phyloP scores from a whole-genome alignment of 106 monocot genomes.

The Dendrobium officinale region DNA sequence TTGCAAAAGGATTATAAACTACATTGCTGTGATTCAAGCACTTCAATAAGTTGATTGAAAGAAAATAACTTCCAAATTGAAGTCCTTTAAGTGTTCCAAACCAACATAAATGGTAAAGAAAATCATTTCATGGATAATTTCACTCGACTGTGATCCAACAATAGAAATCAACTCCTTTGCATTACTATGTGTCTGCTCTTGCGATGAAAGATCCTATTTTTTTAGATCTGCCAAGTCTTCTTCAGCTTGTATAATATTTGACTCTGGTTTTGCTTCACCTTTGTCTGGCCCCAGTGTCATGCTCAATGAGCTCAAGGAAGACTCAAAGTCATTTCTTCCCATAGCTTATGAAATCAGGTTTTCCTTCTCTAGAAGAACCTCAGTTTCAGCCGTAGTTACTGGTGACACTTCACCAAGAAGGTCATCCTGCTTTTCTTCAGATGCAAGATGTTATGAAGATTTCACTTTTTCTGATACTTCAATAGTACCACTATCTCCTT shows the following conservation, averaged over 20 bases:
- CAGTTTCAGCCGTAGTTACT: constrained; percentile 15
- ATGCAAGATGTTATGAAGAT: constrained; percentile 19
- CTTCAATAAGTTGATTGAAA: background rate
- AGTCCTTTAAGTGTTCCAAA: background rate
- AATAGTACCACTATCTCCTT: constrained; percentile 3
- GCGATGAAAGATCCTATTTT: constrained; percentile 1
- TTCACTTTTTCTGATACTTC: constrained; percentile 33
- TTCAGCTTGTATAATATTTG: constrained; percentile 19
- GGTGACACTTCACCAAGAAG: constrained; percentile 17
- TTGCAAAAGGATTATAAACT: background rate
- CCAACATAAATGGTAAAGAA: background rate
- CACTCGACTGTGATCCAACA: constrained; percentile 13
- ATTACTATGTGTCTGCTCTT: constrained; percentile 12
- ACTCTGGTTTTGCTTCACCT: constrained; percentile 15
- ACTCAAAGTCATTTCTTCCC: constrained; percentile 3
- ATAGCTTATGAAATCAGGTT: constrained; percentile 18
- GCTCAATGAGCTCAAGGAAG: background rate
- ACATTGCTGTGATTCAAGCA: background rate
- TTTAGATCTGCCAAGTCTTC: constrained; percentile 12
- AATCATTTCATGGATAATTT: constrained; percentile 1
- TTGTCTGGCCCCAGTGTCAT: constrained; percentile 20
- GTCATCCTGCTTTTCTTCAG: constrained; percentile 14
- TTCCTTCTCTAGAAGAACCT: constrained; percentile 13
- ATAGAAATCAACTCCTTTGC: constrained; percentile 3
- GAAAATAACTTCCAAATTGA: background rate